Evolutionary conservation across 345 rosid genomes (phyloP).

Genomic region (Citrus medica): DNA sequence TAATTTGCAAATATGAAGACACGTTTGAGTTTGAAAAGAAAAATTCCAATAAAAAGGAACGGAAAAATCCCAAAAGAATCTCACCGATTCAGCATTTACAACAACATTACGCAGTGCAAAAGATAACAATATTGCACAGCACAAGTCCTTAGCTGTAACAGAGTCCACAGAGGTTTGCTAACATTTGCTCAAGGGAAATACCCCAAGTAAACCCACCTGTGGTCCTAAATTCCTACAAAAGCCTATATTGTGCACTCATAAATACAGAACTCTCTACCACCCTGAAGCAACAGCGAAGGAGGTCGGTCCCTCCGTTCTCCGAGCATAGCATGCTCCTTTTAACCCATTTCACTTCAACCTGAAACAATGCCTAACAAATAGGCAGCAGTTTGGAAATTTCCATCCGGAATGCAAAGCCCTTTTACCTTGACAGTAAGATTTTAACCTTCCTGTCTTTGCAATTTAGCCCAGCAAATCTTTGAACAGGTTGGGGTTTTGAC

Average conservation of each 20-base stretch:
- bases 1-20: no score
- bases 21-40: neutral
- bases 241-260: slow-evolving; percentile 5
- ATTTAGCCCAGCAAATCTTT: slow-evolving; percentile 77
- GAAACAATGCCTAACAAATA: neutral
- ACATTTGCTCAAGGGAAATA: slow-evolving; percentile 7
- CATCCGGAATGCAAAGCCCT: neutral
- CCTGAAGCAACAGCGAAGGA: neutral
- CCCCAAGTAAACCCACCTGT: slow-evolving; percentile 15
- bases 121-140: neutral
- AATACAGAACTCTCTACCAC: slow-evolving; percentile 17
- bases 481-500: slow-evolving; percentile 85
- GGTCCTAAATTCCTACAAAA: slow-evolving; percentile 9
- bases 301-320: slow-evolving; percentile 9
- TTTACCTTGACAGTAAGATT: neutral
- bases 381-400: neutral
- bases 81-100: slow-evolving; percentile 15
- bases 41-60: neutral
- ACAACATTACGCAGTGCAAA: slow-evolving; percentile 13
- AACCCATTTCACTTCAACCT: neutral
- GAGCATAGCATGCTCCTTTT: neutral
- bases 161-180: neutral
- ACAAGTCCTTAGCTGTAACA: neutral
- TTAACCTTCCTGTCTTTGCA: neutral
- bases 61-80: neutral